Evolutionary conservation across 1,284 basidiomycete genomes (phyloP), one percentile per base, ranked within the genome.

Genomic region (Lentinus polychrous): DNA sequence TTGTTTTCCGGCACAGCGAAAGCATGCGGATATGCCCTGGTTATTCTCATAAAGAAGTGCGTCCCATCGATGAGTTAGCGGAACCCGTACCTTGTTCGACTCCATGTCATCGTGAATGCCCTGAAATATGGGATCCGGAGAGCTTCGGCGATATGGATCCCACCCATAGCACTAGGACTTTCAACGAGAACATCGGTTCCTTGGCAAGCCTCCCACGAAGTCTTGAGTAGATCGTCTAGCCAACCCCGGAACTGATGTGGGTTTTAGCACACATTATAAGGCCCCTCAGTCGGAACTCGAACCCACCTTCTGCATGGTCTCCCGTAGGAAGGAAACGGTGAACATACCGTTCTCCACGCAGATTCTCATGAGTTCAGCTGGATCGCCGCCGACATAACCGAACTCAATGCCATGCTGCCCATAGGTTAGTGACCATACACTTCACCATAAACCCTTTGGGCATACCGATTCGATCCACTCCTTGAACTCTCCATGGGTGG

Each of bases 281-380:
- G 15, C 31, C 14, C 11, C 20, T 20, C n/a, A n/a, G 8, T 11
- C 6, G 20, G 8, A 20, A 11, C 11, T 15, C 7, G 36, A 18
- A 50, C 62, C 23, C 49, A 91, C 91, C 79, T 93, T 95, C 51
- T 82, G 76, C 42, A 98, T 67, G 10, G 85, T 87, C 63, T 98
- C 95, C 61, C 86, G 93, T 60, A 97, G 68, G 68, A 98, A 98
- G 0, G 92, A 81, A 27, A 97, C 85, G 0, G 95, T 96, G 63
- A 98, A 98, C 54, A 88, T 96, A 51, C 96, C 93, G 64, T 97
- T 95, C 67, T 96, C 94, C 34, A 96, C 86, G 63, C 93, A 96
- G 54, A 96, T 91, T 40, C 86, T 77, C 90, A 93, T 90, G 46
- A 99, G 73, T 66, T 97, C 94, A 1, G 94, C 94, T 2, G 95